These are phyloP conservation scores for Desmodesmus armatus DNA, from an alignment of 139 green algal species.

Conservation along the genomic window DNA sequence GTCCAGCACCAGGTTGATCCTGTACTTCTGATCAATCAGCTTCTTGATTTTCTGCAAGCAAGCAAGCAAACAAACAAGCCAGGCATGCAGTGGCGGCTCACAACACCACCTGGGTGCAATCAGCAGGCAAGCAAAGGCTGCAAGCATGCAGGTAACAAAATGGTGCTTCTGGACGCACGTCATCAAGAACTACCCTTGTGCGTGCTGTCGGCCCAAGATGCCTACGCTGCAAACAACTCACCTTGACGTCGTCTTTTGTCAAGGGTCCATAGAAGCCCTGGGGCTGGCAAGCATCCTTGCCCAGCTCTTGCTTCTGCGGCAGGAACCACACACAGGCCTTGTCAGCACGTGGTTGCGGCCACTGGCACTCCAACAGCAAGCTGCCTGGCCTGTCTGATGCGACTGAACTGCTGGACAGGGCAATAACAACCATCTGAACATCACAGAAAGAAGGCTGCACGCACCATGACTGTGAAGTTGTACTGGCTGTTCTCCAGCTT, in stretches of 20 bases:
- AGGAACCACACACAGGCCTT: background rate
- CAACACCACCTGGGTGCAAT: background rate
- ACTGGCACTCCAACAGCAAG: background rate
- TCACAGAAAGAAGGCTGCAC: too few species aligned
- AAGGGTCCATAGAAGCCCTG: conserved; percentile 66
- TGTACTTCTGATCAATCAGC: conserved; percentile 89
- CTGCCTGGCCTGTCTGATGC: background rate
- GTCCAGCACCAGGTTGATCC: conserved; percentile 95
- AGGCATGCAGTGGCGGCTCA: background rate
- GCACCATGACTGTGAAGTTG: conserved; percentile 90
- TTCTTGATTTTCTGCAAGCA: conserved; percentile 62
- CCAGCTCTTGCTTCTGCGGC: conserved; percentile 61
- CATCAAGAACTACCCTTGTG: background rate
- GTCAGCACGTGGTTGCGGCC: background rate
- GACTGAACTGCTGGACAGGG: background rate
- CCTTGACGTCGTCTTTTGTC: conserved; percentile 68
- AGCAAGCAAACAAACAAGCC: background rate
- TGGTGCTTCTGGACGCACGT: background rate
- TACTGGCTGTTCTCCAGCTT: conserved; percentile 90
- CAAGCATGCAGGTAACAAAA: background rate
- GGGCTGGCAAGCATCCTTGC: conserved; percentile 65
- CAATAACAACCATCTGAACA: background rate
- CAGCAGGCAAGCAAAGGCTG: background rate
- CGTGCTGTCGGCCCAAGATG: background rate
- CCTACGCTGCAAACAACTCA: conserved; percentile 25